Base-by-base conservation (phyloP, 441 rosid genomes). In the Populus hybrid region DNA sequence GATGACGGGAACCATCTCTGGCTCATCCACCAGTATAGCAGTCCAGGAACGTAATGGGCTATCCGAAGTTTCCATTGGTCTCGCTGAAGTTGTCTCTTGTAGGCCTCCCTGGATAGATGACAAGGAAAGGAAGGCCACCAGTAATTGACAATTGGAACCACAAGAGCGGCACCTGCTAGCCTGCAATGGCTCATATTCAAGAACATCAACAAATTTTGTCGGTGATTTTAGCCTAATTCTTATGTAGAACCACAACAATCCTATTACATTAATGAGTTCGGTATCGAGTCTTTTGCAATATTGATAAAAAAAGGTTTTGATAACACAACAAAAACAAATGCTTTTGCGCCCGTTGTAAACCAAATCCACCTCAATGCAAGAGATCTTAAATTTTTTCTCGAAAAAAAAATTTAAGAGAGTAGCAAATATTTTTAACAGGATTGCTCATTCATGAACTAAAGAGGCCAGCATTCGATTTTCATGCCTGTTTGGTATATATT, bases 1-100 rank as follows among this genome's bases (percentile, higher is more conserved):
- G 75, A 70, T 10, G 81, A 79, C 28, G 93, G 88, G 75, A 91
- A 89, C 83, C 81, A 79, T 67, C 89, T 91, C 78, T 91, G 93
- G 63, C 89, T 85, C 85, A 91, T 86, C 94, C 94, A 95, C 97
- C 95, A 93, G 82, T 92, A 84, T 23, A 91, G 77, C 28, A 93
- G 73, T 81, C 88, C 86, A 8, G 97, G 98, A 50, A 82, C 75
- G 34, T 89, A 83, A 70, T 84, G 90, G 18, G 97, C 91, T 69
- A 93, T 79, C 68, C 77, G 81, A 73, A 82, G 82, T 23, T 90
- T 67, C 12, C 73, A 30, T 78, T 67, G 81, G 38, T 78, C 81
- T 14, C 72, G 40, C 30, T 5, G 26, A 2, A 65, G 67, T n/a
- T 64, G 79, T 40, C 35, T 83, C 73, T 83, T 67, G 5, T 87